Evolutionary conservation across 768 basidiomycete genomes (phyloP), one percentile per base, ranked within the genome.

Genomic region (Tricholoma furcatifolium): DNA sequence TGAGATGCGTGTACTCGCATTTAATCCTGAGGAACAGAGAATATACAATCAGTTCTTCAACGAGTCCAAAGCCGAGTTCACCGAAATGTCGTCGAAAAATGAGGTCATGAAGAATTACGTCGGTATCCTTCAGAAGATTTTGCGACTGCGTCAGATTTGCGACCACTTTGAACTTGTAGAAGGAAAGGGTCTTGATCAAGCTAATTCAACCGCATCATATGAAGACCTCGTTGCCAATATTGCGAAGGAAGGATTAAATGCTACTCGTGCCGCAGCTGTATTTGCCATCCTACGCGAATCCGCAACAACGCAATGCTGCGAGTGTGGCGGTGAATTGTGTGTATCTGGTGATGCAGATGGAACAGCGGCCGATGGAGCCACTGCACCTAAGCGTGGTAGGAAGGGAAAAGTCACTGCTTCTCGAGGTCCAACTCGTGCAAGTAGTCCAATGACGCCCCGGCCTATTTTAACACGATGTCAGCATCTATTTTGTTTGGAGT

Each of bases 51-150:
- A 82, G 48, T 93, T 93, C 68, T 95, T 92, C 73, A 78, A 77
- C 51, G 91, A 92, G 64, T 93, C 91, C 50, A 94, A 93, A 71
- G 88, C 91, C 43, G 91, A 95, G 70, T 98, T 98, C 68, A 84
- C 83, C 55, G 85, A 91, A 64, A 76, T 98, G 58, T 84, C 88
- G 27, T 78, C 85, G 68, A 91, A 88, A 70, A 93, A 95, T 62
- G 89, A 93, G 67, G 88, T 97, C 48, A 91, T 95, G 87, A 97
- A 97, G 81, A 98, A 97, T 66, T 97, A 96, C 65, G 97, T 97
- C 59, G 93, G 93, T 50, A 96, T 99, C 62, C 70, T 99, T 60
- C 96, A 98, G 70, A 94, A 95, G 76, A 91, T 98, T 53, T 76
- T 99, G 47, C 91, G 95, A 20, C 79, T 99, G 42, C 89, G 97